phyloP scores from a whole-genome alignment of 306 rosid genomes.

The Dryas octopetala region DNA sequence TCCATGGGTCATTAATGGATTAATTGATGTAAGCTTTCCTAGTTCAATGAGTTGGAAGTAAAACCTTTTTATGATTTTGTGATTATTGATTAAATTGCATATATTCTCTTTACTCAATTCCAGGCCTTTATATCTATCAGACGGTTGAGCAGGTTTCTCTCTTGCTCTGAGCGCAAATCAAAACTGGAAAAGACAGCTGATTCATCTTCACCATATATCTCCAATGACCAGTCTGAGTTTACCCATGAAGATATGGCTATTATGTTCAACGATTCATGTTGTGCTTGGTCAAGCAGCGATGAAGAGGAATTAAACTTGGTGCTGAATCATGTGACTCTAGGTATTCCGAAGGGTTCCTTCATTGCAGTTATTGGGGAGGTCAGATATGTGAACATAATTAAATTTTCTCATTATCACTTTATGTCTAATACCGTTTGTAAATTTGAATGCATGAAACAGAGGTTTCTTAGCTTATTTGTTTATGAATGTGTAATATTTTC shows the following conservation, averaged over 20 bases:
- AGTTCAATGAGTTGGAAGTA: constrained; percentile 13
- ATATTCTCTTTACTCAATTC: constrained; percentile 22
- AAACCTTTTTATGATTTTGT: background rate
- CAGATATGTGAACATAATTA: constrained; percentile 28
- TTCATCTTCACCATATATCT: constrained; percentile 38
- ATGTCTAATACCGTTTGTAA: background rate
- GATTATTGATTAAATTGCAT: constrained; percentile 16
- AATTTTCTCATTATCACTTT: background rate
- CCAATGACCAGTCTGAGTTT: constrained; percentile 39
- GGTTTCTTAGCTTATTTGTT: background rate
- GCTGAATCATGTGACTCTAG: constrained; percentile 60
- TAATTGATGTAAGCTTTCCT: constrained; percentile 80
- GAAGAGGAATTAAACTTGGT: constrained; percentile 51
- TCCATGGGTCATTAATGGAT: constrained; percentile 98
- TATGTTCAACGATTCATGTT: constrained; percentile 57
- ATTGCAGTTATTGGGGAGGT: constrained; percentile 91
- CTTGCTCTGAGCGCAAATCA: constrained; percentile 58
- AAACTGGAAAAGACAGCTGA: constrained; percentile 33
- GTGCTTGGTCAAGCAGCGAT: constrained; percentile 80
- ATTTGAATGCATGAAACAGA: background rate
- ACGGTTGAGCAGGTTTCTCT: constrained; percentile 77
- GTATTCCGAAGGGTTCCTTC: constrained; percentile 69
- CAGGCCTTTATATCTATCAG: constrained; percentile 79
- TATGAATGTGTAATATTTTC: background rate
- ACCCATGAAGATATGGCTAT: constrained; percentile 51